Conservation (phyloP, 2,329 filamentous ascomycete genomes). For the Lomentospora prolificans region DNA sequence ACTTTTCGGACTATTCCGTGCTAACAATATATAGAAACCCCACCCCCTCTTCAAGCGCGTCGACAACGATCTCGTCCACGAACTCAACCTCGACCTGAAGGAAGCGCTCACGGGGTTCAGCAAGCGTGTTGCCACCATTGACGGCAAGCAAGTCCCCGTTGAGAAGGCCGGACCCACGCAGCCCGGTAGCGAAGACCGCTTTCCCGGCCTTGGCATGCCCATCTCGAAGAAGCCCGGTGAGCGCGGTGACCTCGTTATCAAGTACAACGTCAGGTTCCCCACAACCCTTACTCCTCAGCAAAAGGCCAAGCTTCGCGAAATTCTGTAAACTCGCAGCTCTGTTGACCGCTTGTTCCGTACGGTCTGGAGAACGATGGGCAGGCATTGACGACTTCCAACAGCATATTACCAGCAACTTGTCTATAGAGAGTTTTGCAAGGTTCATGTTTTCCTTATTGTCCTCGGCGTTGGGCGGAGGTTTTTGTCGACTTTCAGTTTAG, state of each 20-base stretch:
- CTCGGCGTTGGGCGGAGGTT: not conserved
- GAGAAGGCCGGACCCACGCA: constrained; percentile 77
- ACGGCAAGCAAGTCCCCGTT: constrained; percentile 74
- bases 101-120: constrained; percentile 93
- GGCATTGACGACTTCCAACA: too few relatives aligned
- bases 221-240: constrained; percentile 79
- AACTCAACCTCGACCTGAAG: constrained; percentile 75
- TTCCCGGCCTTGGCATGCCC: constrained; percentile 86
- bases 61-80: constrained; percentile 75
- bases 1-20: not conserved
- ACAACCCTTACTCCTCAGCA: constrained; percentile 64
- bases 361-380: not conserved
- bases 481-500: not conserved
- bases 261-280: constrained; percentile 90
- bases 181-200: constrained; percentile 71
- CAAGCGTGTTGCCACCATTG: constrained; percentile 85
- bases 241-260: constrained; percentile 79
- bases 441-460: constrained; percentile 6
- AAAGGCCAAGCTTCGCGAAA: constrained; percentile 71
- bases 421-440: constrained; percentile 2
- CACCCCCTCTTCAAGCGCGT: constrained; percentile 79
- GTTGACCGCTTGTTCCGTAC: not conserved
- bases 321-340: constrained; percentile 41
- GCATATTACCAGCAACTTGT: too few relatives aligned
- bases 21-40: constrained; percentile 59